Evolutionary conservation across 768 basidiomycete species (phyloP), one percentile per base, ranked within the genome.

Genomic region (Galerina marginata): DNA sequence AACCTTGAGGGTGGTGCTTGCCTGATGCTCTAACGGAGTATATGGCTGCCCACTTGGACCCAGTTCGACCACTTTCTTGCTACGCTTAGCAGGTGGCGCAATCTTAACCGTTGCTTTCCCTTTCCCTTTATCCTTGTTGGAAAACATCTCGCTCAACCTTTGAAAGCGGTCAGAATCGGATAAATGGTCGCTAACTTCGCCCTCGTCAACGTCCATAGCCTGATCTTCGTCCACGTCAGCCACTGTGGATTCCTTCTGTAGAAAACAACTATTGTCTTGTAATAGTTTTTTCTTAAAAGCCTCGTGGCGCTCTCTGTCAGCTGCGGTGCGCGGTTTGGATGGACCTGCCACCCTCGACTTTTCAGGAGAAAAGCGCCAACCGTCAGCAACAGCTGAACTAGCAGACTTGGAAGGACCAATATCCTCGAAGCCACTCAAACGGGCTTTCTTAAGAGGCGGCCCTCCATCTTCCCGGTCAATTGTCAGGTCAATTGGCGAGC

Each of bases 21-120:
- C 84, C 79, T 94, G 93, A 48, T 85, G 74, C 72, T 95, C 93
- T 23, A 94, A 70, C 2, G 91, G 90, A 2, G 93, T 94, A 63
- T 88, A 94, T 9, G 86, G 52, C 69, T 88, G 69, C 0, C 91
- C 92, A 60, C 86, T 83, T 1, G 91, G 89, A 2, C 92, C 92
- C 23, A 89, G 61, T 59, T 81, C 81, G 29, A 74, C 74, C 3
- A 59, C 65, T 56, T 75, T 77, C 65, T 80, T 83, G 43, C 70
- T 65, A 23, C 72, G 60, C 55, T 61, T 66, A 12, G 59, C 58
- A 54, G 59, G 59, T 10, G 59, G 58, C 62, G 72, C 11, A 43
- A 64, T 15, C 62, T 60, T 70, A 72, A 43, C 63, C 61, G 65
- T 75, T 52, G 69, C 58, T 59, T 79, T 82, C 56, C 66, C 68